Evolutionary conservation across 306 rosid genomes (phyloP).

Genomic region (Luffa aegyptiaca): DNA sequence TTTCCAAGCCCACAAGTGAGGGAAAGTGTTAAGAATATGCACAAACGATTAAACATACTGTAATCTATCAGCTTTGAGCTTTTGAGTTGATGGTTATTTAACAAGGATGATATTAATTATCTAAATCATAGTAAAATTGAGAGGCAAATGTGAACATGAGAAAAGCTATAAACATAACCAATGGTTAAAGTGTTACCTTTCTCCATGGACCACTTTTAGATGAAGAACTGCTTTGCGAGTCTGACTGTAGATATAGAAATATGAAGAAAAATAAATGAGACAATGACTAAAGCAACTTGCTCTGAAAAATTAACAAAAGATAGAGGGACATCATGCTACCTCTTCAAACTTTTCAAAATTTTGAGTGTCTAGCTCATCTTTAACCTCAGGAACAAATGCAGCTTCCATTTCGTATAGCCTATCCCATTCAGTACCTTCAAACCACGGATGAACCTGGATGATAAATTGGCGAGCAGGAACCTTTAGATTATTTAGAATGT

Average conservation of each 20-base stretch:
- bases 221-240: conserved; percentile 47
- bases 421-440: conserved; percentile 66
- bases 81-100: not conserved
- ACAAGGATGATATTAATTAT: not conserved
- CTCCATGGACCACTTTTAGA: conserved; percentile 89
- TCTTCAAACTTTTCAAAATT: conserved; percentile 97
- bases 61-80: not conserved
- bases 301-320: conserved; percentile 13
- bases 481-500: conserved; percentile 17
- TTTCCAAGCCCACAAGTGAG: not conserved
- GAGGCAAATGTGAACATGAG: not conserved
- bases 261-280: conserved; percentile 16
- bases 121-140: not conserved
- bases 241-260: conserved; percentile 44
- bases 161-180: not conserved
- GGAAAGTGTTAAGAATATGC: not conserved
- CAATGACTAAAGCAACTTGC: conserved; percentile 10
- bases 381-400: conserved; percentile 95
- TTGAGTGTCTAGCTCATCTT: conserved; percentile 91
- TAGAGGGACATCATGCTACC: conserved; percentile 30
- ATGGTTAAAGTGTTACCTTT: conserved; percentile 39
- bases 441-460: conserved; percentile 73
- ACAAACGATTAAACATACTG: not conserved
- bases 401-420: conserved; percentile 89
- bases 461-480: conserved; percentile 33